phyloP scores from a whole-genome alignment of 2,329 filamentous ascomycete genomes.

The Grosmannia serpens region DNA sequence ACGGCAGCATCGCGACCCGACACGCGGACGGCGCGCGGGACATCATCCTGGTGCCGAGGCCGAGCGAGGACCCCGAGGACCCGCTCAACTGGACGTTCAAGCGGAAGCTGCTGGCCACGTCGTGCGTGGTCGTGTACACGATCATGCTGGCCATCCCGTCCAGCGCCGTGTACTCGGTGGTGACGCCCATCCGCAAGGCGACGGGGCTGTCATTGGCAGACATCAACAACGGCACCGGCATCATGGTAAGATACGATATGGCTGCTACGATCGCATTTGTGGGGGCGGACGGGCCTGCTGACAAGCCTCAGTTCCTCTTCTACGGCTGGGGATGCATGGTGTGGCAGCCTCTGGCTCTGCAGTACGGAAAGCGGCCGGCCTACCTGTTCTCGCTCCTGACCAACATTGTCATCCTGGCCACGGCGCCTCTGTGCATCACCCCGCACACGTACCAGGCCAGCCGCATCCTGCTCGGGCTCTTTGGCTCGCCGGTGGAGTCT shows the following conservation, averaged over 20 bases:
- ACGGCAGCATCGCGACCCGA: constrained; percentile 14
- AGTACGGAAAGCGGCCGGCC: constrained; percentile 20
- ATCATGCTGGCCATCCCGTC: constrained; percentile 32
- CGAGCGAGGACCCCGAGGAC: constrained; percentile 24
- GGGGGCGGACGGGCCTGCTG: background rate
- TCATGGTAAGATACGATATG: background rate
- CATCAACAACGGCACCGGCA: constrained; percentile 3
- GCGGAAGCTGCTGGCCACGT: constrained; percentile 21
- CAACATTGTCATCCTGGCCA: constrained; percentile 17
- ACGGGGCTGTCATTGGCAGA: constrained; percentile 1
- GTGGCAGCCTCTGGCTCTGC: constrained; percentile 21
- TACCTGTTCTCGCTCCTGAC: constrained; percentile 19
- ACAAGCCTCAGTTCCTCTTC: constrained; percentile 21
- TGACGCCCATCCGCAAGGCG: background rate
- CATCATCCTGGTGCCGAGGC: constrained; percentile 28
- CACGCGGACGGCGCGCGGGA: constrained; percentile 22
- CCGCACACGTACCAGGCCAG: constrained; percentile 17
- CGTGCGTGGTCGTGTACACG: constrained; percentile 20
- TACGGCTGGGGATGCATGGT: constrained; percentile 22
- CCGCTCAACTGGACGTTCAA: constrained; percentile 24
- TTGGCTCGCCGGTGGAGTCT: constrained; percentile 32
- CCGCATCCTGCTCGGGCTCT: constrained; percentile 25
- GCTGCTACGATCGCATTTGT: background rate
- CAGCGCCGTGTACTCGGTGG: constrained; percentile 18
- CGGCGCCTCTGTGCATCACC: constrained; percentile 17